A percentile compares a stretch with the other conserved stretches of the same genome.
Conservation (phyloP, 805 yeast species). For the Ogataea philodendri region DNA sequence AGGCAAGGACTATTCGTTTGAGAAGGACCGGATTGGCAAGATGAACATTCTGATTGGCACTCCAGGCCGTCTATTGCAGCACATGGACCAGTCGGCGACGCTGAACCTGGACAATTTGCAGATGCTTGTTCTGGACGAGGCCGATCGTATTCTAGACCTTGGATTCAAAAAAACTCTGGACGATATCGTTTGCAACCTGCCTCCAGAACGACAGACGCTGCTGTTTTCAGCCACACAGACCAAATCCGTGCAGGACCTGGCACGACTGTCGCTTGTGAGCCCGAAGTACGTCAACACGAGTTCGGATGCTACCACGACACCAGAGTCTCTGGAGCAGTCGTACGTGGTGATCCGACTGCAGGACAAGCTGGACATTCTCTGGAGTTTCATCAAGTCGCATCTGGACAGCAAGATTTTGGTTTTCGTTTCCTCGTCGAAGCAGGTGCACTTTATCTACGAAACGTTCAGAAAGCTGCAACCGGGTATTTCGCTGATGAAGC, state of each 20-base stretch:
- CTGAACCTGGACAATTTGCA: constrained; percentile 74
- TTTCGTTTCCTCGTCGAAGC: constrained; percentile 83
- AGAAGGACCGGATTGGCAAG: constrained; percentile 71
- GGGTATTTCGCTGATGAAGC: constrained; percentile 80
- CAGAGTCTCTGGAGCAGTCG: constrained; percentile 80
- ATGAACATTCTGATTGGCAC: constrained; percentile 87
- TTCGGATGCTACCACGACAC: constrained; percentile 48
- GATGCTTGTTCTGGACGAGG: constrained; percentile 82
- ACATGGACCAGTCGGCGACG: constrained; percentile 84
- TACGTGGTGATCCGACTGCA: constrained; percentile 69
- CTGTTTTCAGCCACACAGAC: constrained; percentile 89
- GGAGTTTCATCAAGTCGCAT: constrained; percentile 84
- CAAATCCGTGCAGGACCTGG: constrained; percentile 76
- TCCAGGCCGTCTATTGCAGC: constrained; percentile 88
- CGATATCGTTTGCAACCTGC: constrained; percentile 72
- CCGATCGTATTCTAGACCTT: constrained; percentile 91
- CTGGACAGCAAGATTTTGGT: constrained; percentile 76
- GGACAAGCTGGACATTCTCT: constrained; percentile 81
- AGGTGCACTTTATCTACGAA: constrained; percentile 87
- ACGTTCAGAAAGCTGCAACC: constrained; percentile 85
- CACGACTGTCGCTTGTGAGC: constrained; percentile 66
- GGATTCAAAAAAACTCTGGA: constrained; percentile 85
- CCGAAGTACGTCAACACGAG: constrained; percentile 58
- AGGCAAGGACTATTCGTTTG: constrained; percentile 83
- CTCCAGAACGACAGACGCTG: constrained; percentile 78